These are phyloP conservation scores for Crithidia bombi DNA, from an alignment of 208 protist genomes.

Conservation along the genomic window DNA sequence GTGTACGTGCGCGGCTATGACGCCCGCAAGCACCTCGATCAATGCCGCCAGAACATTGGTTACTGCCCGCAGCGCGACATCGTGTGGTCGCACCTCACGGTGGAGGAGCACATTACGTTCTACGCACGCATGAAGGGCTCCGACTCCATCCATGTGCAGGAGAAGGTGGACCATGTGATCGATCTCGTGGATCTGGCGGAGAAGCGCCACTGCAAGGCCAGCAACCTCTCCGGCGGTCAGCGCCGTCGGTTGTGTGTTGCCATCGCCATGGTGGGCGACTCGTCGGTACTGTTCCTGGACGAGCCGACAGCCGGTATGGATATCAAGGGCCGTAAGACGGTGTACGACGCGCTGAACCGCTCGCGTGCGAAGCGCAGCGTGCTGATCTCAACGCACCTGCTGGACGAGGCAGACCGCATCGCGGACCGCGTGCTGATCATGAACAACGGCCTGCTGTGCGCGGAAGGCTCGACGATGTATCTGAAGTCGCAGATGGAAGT, in stretches of 20 bases:
- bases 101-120: constrained; percentile 92
- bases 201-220: constrained; percentile 55
- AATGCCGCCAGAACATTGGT: constrained; percentile 86
- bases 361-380: constrained; percentile 57
- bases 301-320: constrained; percentile 94
- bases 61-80: constrained; percentile 95
- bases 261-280: constrained; percentile 85
- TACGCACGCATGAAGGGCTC: constrained; percentile 92
- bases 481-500: constrained; percentile 81
- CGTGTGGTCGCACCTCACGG: constrained; percentile 91
- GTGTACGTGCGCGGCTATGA: constrained; percentile 69
- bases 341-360: constrained; percentile 76
- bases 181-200: constrained; percentile 61
- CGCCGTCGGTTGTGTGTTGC: constrained; percentile 82
- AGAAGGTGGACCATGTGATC: constrained; percentile 54
- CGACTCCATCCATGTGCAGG: constrained; percentile 44
- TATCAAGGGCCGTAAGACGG: constrained; percentile 58
- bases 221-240: constrained; percentile 78
- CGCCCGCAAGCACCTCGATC: constrained; percentile 50
- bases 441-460: constrained; percentile 65
- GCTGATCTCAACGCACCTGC: constrained; percentile 89
- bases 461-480: constrained; percentile 71
- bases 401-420: constrained; percentile 97
- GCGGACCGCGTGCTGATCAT: constrained; percentile 94
- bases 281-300: constrained; percentile 83